Conservation (phyloP, 257 asterid species). For the Rhazya stricta region DNA sequence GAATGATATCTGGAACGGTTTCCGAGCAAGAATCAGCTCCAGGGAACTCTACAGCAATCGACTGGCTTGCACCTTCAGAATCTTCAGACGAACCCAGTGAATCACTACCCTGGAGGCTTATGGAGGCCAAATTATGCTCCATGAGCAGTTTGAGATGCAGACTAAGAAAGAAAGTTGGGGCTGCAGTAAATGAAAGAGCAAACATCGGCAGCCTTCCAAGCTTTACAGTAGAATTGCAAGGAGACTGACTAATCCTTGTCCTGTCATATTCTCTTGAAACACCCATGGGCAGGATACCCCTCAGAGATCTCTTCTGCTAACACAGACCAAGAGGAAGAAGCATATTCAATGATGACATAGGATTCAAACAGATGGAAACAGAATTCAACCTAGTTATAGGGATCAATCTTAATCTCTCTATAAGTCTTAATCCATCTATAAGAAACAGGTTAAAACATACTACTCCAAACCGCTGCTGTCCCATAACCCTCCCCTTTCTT, state of each 20-base stretch:
- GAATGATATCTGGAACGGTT: conserved; percentile 21
- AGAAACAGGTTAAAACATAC: background rate
- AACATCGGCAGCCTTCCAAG: conserved; percentile 36
- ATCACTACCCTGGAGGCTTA: conserved; percentile 27
- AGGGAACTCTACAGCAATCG: conserved; percentile 28
- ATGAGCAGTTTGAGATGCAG: conserved; percentile 41
- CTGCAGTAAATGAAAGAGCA: conserved; percentile 46
- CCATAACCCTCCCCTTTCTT: background rate
- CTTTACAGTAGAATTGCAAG: conserved; percentile 36
- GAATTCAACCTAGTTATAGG: conserved; percentile 2
- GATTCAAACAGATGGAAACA: conserved; percentile 10
- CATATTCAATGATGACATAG: conserved; percentile 15
- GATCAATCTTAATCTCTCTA: background rate
- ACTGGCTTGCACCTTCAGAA: conserved; percentile 32
- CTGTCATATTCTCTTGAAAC: conserved; percentile 40
- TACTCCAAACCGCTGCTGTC: background rate
- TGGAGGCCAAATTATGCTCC: conserved; percentile 34
- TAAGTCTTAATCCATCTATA: too few species aligned
- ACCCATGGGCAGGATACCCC: conserved; percentile 46
- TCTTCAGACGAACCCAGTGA: conserved; percentile 25
- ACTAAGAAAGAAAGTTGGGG: conserved; percentile 42
- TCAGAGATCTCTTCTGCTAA: conserved; percentile 38
- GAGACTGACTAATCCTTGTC: conserved; percentile 29
- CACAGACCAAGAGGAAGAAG: conserved; percentile 31
- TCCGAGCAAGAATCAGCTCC: conserved; percentile 27